Evolutionary conservation across 352 stramenopile genomes (phyloP), one percentile per base, ranked within the genome.

Genomic region (Blastocystis sp.): DNA sequence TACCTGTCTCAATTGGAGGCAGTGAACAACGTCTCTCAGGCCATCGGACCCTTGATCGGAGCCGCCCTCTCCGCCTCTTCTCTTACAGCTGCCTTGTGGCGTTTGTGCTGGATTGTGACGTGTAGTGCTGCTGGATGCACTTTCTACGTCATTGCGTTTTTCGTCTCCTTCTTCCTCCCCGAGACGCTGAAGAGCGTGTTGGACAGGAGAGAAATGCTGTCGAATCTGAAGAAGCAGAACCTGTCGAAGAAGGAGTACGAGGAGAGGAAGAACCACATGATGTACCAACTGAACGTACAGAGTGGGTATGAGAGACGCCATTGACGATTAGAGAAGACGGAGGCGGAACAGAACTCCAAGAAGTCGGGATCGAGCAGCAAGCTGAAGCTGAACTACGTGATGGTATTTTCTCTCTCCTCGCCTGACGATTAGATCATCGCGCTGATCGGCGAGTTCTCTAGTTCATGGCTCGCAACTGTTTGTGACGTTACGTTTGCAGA

Each of bases 361-460:
- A 21, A 14, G 14, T 57, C n/a, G 3, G 28, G 9, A 6, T 4
- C 17, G 45, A 71, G 45, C 24, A 71, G 38, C 14, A 62, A 84
- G 74, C 45, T 24, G 54, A 84, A 84, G 74, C 52, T 84, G 24
- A 84, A 84, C 28, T 84, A 84, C 61, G 74, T 84, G 57, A 84
- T 84, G 52, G 74, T 84, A 68, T 21, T 38, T 74, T 45, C 45
- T 7, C 64, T 38, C 64, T 74, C 14, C 24, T 48, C 24, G 24
- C 28, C 40, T 74, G 64, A 57, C 14, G 48, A 57, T 57, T 42
- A 74, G 64, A 28, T 74, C 3, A 84, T 84, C 34, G 74, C 74
- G 34, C 52, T 84, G 1, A 54, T 84, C 54, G 74, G 74, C 28
- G 74, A 84, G 54, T 84, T 84, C 57, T 28, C 48, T 14, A 68